Evolutionary conservation across 2,329 filamentous ascomycete species (phyloP).

Genomic region (Cercospora sesami): DNA sequence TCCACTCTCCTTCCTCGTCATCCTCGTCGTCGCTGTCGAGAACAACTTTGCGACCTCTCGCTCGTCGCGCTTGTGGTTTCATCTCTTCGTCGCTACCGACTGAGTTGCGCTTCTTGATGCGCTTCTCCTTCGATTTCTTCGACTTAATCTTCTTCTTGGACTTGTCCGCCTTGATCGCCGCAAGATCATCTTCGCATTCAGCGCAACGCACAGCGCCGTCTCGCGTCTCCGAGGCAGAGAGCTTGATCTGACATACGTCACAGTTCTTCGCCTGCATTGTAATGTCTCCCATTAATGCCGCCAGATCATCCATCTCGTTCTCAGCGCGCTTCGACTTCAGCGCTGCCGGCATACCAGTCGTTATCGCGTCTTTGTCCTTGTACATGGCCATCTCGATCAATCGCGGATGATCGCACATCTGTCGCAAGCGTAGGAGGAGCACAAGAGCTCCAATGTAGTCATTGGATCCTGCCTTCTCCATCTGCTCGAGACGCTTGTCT

Average conservation of each 20-base stretch:
- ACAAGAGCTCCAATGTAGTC: constrained; percentile 95
- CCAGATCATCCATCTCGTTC: constrained; percentile 75
- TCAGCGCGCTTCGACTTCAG: constrained; percentile 53
- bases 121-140: constrained; percentile 29
- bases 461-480: constrained; percentile 67
- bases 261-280: constrained; percentile 76
- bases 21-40: constrained; percentile 62
- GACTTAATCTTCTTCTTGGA: constrained; percentile 25
- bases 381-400: constrained; percentile 81
- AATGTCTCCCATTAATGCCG: constrained; percentile 81
- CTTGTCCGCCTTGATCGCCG: constrained; percentile 54
- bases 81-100: constrained; percentile 29
- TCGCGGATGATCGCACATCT: constrained; percentile 92
- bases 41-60: constrained; percentile 58
- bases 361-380: constrained; percentile 82
- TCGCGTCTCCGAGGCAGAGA: constrained; percentile 59
- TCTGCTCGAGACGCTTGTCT: constrained; percentile 79
- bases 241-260: constrained; percentile 74
- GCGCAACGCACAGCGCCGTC: constrained; percentile 62
- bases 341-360: constrained; percentile 50
- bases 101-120: constrained; percentile 15
- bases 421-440: constrained; percentile 81
- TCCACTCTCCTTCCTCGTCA: constrained; percentile 65
- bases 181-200: constrained; percentile 74
- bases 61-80: constrained; percentile 36